Evolutionary conservation across 495 filamentous ascomycete genomes (phyloP), one percentile per base, ranked within the genome.

Genomic region (Talaromyces trachyspermus): DNA sequence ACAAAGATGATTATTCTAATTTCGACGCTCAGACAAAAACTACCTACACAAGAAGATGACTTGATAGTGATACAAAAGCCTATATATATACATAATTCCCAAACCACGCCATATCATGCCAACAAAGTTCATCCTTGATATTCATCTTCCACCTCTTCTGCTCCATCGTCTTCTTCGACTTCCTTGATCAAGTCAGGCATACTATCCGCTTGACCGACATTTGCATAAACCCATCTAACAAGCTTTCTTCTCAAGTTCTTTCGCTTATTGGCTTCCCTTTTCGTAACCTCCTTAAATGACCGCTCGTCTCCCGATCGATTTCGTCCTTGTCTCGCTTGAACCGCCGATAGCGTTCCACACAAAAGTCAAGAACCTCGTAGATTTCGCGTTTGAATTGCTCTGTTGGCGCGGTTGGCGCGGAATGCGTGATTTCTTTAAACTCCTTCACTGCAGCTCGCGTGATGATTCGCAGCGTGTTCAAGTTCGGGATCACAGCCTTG

Each of bases 401-500:
- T 49, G 10, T 26, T 25, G 39, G 14, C 23, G 25, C 12, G 19
- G 15, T 2, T 5, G 43, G 19, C 10, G 20, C 11, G 6, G 20
- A 9, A 14, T 30, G 11, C 10, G 23, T 30, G 8, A 30, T 15
- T 32, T 46, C 45, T 8, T 57, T 51, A 23, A 61, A 61, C 46
- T 72, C 65, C 20, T 55, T 54, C 19, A 62, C 48, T 8, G 69
- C 72, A 14, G 58, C 59, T 48, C 61, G 63, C 3, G 61, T 51
- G 41, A 75, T 59, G 37, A 67, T 65, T 37, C 71, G 65, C 39
- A 72, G 57, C 18, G 70, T 74, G 36, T 64, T 63, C 8, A 66
- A 26, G 45, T 70, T 60, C 5, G 73, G 67, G 39, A 63, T 26
- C 5, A 60, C 50, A 20, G 54, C 52, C 41, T 66, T 66, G 6